Evolutionary conservation across 2,329 filamentous ascomycete genomes (phyloP).

Genomic region (Epichloe coenophiala): DNA sequence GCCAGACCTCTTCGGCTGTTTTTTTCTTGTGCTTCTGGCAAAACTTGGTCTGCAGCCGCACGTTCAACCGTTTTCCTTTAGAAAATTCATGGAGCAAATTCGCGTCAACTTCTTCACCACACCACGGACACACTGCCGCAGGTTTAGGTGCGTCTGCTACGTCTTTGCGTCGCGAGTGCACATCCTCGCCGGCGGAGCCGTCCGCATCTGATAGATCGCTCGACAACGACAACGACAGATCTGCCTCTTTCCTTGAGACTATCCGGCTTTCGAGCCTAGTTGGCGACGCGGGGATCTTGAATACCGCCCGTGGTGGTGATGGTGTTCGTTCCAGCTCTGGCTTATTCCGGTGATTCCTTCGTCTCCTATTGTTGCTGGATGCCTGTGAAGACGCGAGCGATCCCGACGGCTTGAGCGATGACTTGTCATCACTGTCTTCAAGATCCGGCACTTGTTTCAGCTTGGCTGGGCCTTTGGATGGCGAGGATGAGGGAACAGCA

Average conservation of each 20-base stretch:
- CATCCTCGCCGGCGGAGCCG: not conserved
- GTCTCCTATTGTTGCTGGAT: not conserved
- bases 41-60: conserved; percentile 47
- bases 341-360: not conserved
- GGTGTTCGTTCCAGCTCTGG: conserved; percentile 1
- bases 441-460: not conserved
- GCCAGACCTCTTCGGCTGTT: conserved; percentile 35
- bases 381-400: not conserved
- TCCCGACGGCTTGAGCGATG: not conserved
- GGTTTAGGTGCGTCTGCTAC: conserved; percentile 1
- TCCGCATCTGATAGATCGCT: conserved; percentile 4
- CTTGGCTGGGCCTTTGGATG: not conserved
- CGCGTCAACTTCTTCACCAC: conserved; percentile 43
- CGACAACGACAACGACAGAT: not conserved
- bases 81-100: conserved; percentile 40
- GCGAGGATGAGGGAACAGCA: not conserved
- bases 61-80: conserved; percentile 33
- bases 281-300: conserved; percentile 10
- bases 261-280: conserved; percentile 4
- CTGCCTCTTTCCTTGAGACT: not conserved
- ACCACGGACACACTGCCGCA: conserved; percentile 49
- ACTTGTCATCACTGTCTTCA: not conserved
- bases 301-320: conserved; percentile 9
- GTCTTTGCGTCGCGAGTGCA: conserved; percentile 1
- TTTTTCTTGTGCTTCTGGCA: conserved; percentile 48